Evolutionary conservation across 176 grass and related monocot genomes (phyloP).

Genomic region (Pontederia paniculata): DNA sequence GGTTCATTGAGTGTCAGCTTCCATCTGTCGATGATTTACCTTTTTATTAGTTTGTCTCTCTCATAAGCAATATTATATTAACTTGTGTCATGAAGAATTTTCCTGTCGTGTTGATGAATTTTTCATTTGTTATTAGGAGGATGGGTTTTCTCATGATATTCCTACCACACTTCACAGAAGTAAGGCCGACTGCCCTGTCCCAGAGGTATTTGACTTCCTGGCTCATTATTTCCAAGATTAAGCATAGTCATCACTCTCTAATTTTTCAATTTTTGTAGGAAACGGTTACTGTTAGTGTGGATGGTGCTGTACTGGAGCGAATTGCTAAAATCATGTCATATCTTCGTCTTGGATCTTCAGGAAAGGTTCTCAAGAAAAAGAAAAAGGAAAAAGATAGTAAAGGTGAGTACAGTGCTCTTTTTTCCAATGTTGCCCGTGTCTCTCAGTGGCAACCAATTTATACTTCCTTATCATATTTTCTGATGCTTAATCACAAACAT

Average conservation of each 20-base stretch:
- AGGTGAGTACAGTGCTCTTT: conserved; percentile 24
- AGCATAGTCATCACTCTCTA: not conserved
- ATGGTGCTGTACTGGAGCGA: conserved; percentile 91
- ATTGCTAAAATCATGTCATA: conserved; percentile 99
- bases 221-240: not conserved
- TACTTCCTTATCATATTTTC: no score
- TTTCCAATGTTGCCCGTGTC: no score
- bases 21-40: no score
- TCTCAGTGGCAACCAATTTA: no score
- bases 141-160: conserved; percentile 80
- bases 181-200: conserved; percentile 85
- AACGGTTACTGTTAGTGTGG: conserved; percentile 87
- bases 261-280: conserved; percentile 44
- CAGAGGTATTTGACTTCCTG: conserved; percentile 30
- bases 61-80: no score
- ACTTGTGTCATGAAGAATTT: not conserved
- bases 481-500: no score
- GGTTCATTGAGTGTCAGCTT: no score
- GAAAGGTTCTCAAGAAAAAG: conserved; percentile 98
- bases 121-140: conserved; percentile 49
- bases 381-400: conserved; percentile 86
- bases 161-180: conserved; percentile 96
- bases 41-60: no score
- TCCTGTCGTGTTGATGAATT: not conserved
- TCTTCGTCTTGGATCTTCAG: conserved; percentile 92